A percentile compares a stretch with the other conserved stretches of the same genome.
phyloP scores from a whole-genome alignment of 2,329 filamentous ascomycete species.

The Scedosporium apiospermum region DNA sequence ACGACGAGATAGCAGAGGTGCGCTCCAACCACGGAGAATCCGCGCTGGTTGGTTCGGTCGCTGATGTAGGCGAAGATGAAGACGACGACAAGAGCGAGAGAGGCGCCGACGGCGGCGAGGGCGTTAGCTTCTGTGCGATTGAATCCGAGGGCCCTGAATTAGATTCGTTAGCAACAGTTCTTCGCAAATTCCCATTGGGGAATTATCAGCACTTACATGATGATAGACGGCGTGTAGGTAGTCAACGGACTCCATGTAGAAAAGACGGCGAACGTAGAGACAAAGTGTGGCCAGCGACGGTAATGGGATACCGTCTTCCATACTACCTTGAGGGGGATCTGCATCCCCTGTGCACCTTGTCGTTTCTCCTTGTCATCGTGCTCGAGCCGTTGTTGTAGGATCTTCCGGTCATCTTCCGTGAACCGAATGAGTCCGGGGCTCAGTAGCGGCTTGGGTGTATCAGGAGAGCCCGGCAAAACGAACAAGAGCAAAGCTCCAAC shows the following conservation, averaged over 20 bases:
- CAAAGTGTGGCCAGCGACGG: conserved; percentile 36
- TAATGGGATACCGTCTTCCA: conserved; percentile 34
- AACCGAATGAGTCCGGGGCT: conserved; percentile 28
- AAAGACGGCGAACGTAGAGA: conserved; percentile 40
- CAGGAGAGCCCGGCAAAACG: conserved; percentile 32
- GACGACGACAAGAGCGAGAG: conserved; percentile 34
- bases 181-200: neutral
- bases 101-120: conserved; percentile 31
- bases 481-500: conserved; percentile 28
- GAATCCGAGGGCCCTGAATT: conserved; percentile 30
- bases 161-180: neutral
- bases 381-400: conserved; percentile 24
- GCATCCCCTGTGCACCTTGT: conserved; percentile 21
- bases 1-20: conserved; percentile 34
- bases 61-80: conserved; percentile 39
- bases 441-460: conserved; percentile 26
- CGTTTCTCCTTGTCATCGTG: conserved; percentile 19
- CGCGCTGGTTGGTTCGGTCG: conserved; percentile 33
- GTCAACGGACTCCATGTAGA: conserved; percentile 42
- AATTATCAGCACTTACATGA: conserved; percentile 19
- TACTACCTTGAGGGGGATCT: conserved; percentile 27
- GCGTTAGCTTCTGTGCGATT: conserved; percentile 35
- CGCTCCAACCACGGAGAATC: conserved; percentile 31
- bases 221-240: conserved; percentile 39
- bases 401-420: conserved; percentile 19